These are phyloP conservation scores for Colletotrichum viniferum DNA, from an alignment of 2,329 filamentous ascomycete species.

Conservation along the genomic window DNA sequence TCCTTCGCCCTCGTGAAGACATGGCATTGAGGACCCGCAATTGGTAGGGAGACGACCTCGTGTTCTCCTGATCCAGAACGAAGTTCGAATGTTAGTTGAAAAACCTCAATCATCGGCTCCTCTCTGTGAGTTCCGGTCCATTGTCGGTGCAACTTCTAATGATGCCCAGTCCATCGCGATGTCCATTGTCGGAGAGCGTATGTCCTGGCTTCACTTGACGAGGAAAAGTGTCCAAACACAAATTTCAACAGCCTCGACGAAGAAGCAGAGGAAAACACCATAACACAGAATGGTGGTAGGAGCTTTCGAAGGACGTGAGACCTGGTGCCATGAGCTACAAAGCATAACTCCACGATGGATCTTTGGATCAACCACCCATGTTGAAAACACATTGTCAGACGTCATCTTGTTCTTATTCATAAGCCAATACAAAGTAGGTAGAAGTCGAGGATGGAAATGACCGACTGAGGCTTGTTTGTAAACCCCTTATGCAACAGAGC, in stretches of 20 bases:
- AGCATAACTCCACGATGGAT: not conserved
- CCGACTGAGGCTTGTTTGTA: not conserved
- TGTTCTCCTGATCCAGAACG: not conserved
- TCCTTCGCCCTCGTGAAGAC: not conserved
- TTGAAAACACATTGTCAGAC: not conserved
- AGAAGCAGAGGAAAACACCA: not conserved
- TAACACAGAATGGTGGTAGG: not conserved
- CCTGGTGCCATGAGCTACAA: not conserved
- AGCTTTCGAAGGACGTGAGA: too few species aligned
- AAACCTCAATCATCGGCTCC: not conserved
- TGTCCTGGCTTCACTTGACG: not conserved
- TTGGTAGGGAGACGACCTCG: not conserved
- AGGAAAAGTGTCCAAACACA: not conserved
- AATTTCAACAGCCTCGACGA: accelerated
- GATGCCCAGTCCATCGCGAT: not conserved
- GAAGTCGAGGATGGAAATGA: not conserved
- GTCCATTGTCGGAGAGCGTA: accelerated
- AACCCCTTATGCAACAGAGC: too few species aligned
- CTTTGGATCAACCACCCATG: not conserved
- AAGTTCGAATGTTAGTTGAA: accelerated
- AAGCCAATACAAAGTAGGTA: not conserved
- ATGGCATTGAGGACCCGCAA: not conserved
- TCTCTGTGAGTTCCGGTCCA: not conserved
- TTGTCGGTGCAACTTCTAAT: not conserved
- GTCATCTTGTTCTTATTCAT: not conserved